phyloP scores from a whole-genome alignment of 78 protist species.

The Cavenderia fasciculata region DNA sequence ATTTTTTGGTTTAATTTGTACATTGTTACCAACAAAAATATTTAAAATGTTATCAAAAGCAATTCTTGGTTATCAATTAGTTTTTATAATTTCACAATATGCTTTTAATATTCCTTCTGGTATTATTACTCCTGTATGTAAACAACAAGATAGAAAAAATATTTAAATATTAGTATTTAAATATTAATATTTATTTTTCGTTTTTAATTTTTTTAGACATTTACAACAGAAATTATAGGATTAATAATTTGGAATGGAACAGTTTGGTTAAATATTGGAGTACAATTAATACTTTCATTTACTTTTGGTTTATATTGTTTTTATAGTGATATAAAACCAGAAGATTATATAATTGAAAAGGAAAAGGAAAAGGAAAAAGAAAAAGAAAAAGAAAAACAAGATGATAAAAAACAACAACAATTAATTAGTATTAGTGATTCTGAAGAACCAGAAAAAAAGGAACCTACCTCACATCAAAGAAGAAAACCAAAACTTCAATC shows the following conservation, averaged over 20 bases:
- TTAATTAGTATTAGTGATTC: background rate
- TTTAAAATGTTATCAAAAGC: slow-evolving; percentile 13
- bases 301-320: slow-evolving; percentile 55
- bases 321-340: slow-evolving; percentile 26
- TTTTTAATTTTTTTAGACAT: too few species aligned
- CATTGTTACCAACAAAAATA: slow-evolving; percentile 22
- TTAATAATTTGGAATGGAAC: background rate
- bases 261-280: slow-evolving; percentile 45
- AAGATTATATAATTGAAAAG: background rate
- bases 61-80: background rate
- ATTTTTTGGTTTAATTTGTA: slow-evolving; percentile 1
- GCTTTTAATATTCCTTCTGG: slow-evolving; percentile 16
- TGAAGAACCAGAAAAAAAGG: background rate
- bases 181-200: too few species aligned
- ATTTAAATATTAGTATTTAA: too few species aligned
- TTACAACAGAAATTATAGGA: background rate
- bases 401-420: background rate
- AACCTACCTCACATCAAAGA: background rate
- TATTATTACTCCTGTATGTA: background rate
- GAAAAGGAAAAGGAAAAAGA: background rate
- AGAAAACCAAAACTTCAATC: background rate
- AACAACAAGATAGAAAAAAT: too few species aligned
- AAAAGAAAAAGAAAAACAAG: background rate
- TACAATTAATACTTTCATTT: slow-evolving; percentile 22
- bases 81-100: slow-evolving; percentile 35